phyloP scores from a whole-genome alignment of 345 rosid species.

The Gynandropsis gynandra region DNA sequence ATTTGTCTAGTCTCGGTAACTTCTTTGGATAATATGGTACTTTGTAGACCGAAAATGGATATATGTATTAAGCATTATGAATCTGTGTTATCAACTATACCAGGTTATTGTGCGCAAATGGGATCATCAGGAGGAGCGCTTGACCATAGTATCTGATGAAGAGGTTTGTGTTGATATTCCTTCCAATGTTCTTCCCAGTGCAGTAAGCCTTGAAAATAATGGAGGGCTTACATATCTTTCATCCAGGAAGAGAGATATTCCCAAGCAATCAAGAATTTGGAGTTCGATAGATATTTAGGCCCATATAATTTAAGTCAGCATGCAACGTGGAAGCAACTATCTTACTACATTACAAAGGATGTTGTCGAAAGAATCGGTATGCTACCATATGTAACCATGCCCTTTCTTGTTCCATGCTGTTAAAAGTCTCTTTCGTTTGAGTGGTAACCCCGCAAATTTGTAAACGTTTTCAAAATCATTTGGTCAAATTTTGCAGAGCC shows the following conservation, averaged over 20 bases:
- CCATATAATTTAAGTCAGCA: slow-evolving; percentile 61
- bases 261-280: slow-evolving; percentile 56
- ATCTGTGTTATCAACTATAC: slow-evolving; percentile 10
- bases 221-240: not conserved
- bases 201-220: not conserved
- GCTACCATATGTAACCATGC: not conserved
- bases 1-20: not conserved
- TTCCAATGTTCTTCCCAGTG: not conserved
- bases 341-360: slow-evolving; percentile 51
- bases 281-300: slow-evolving; percentile 76
- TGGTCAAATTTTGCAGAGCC: slow-evolving; percentile 51
- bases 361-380: slow-evolving; percentile 61
- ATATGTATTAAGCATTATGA: not conserved
- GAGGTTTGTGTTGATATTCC: slow-evolving; percentile 48
- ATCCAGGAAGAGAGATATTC: slow-evolving; percentile 67
- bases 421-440: not conserved
- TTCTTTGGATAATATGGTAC: not conserved
- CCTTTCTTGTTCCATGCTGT: not conserved
- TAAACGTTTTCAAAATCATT: not conserved
- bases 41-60: not conserved
- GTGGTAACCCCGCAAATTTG: slow-evolving; percentile 1
- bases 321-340: slow-evolving; percentile 68
- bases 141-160: slow-evolving; percentile 58
- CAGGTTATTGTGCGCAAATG: slow-evolving; percentile 82
- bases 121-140: slow-evolving; percentile 63